phyloP scores from a whole-genome alignment of 1,284 basidiomycete species.

The Athelia sp. region DNA sequence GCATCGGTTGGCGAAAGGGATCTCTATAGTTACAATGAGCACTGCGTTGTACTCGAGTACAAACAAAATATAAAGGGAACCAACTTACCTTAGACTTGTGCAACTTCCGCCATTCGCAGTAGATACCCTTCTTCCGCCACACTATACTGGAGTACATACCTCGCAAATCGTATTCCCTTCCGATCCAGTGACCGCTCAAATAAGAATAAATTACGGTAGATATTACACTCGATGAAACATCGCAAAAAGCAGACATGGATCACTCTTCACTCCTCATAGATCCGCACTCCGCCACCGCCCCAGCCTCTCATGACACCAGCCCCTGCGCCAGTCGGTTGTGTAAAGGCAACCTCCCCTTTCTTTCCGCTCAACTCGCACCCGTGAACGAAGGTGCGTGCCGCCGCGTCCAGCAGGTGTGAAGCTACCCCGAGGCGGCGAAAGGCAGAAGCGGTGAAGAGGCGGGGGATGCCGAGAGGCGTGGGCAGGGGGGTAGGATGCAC shows the following conservation, averaged over 20 bases:
- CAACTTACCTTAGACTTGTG: too few relatives aligned
- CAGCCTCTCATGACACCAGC: constrained; percentile 66
- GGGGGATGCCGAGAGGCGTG: constrained; percentile 73
- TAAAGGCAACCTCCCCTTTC: constrained; percentile 74
- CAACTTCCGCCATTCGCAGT: too few relatives aligned
- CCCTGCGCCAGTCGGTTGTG: constrained; percentile 73
- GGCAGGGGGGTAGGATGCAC: constrained; percentile 64
- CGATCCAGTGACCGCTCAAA: too few relatives aligned
- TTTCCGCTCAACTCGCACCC: constrained; percentile 66
- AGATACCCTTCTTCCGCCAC: too few relatives aligned
- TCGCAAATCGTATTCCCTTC: too few relatives aligned
- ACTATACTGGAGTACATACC: too few relatives aligned
- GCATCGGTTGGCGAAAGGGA: too few relatives aligned
- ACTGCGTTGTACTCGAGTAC: too few relatives aligned
- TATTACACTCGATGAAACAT: not conserved
- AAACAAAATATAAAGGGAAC: too few relatives aligned
- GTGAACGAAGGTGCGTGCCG: constrained; percentile 66
- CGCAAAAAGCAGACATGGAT: too few relatives aligned
- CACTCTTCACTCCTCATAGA: constrained; percentile 69
- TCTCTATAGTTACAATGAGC: too few relatives aligned
- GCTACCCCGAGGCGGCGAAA: constrained; percentile 73
- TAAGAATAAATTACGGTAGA: too few relatives aligned
- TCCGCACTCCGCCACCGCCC: constrained; percentile 66
- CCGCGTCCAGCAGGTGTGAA: constrained; percentile 52
- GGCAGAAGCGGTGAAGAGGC: constrained; percentile 67